Evolutionary conservation across 83 land plant species (phyloP).

Genomic region (Diphasiastrum complanatum): DNA sequence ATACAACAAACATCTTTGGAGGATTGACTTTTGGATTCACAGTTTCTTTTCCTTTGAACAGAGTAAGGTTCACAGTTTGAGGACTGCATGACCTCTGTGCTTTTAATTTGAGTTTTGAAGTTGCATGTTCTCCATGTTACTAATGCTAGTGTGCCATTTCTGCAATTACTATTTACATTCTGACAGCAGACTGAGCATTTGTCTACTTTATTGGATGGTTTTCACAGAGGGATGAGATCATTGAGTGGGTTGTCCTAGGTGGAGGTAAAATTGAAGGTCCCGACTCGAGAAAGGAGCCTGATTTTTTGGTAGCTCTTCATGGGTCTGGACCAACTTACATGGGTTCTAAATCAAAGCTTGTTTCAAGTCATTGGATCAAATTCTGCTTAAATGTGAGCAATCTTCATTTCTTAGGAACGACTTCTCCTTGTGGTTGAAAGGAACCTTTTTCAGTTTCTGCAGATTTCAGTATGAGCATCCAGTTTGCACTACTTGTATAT

Average conservation of each 20-base stretch:
- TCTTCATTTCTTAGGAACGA: constrained; percentile 1
- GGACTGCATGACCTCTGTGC: too few species aligned
- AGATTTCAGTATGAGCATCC: too few species aligned
- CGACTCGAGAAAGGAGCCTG: constrained; percentile 3
- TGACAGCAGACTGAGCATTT: too few species aligned
- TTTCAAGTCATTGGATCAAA: constrained; percentile 78
- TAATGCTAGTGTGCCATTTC: too few species aligned
- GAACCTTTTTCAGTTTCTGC: too few species aligned
- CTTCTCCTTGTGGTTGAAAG: neutral
- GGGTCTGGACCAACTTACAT: constrained; percentile 28
- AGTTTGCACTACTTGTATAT: too few species aligned
- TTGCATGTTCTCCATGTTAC: too few species aligned
- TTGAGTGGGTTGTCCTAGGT: constrained; percentile 57
- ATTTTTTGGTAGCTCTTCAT: constrained; percentile 62
- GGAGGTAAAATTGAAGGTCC: constrained; percentile 50
- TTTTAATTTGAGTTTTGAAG: too few species aligned
- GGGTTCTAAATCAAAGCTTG: constrained; percentile 25
- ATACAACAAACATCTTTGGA: constrained; percentile 5
- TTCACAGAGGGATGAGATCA: constrained; percentile 60
- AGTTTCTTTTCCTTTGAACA: constrained; percentile 6
- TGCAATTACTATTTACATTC: too few species aligned
- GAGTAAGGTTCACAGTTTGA: neutral
- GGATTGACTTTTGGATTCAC: constrained; percentile 18
- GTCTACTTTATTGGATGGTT: neutral
- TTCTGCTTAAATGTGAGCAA: constrained; percentile 62